Evolutionary conservation across 2,329 filamentous ascomycete genomes (phyloP).

Genomic region (Coniella vitis): DNA sequence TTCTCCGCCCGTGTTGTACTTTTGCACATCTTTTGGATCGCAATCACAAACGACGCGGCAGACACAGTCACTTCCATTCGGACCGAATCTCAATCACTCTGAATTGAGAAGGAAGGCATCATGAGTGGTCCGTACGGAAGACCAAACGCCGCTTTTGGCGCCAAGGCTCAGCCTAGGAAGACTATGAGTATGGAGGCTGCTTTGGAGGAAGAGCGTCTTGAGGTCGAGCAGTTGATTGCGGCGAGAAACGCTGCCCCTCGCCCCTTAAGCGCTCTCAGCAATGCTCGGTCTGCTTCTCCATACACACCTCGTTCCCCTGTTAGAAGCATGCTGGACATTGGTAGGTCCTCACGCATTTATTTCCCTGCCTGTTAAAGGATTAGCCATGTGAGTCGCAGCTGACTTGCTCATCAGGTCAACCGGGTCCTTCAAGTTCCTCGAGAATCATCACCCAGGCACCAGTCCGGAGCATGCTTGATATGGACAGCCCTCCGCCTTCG

Average conservation of each 20-base stretch:
- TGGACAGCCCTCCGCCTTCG: slow-evolving; percentile 37
- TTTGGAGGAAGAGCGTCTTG: slow-evolving; percentile 69
- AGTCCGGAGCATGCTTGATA: slow-evolving; percentile 60
- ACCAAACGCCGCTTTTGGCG: not conserved
- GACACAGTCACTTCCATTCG: too few relatives aligned
- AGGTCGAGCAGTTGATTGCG: slow-evolving; percentile 65
- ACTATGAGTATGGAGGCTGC: slow-evolving; percentile 71
- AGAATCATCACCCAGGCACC: slow-evolving; percentile 28
- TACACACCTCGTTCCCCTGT: slow-evolving; percentile 58
- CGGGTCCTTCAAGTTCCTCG: not conserved
- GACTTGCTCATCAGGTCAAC: slow-evolving; percentile 23
- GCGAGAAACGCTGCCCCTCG: slow-evolving; percentile 28
- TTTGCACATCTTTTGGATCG: too few relatives aligned
- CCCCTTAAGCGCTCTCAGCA: slow-evolving; percentile 26
- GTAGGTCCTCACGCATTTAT: too few relatives aligned
- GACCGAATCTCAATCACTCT: too few relatives aligned
- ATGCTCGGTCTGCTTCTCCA: slow-evolving; percentile 44
- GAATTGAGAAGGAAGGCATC: slow-evolving; percentile 7
- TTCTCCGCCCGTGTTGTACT: too few relatives aligned
- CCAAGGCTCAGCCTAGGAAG: slow-evolving; percentile 21
- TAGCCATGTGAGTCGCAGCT: not conserved
- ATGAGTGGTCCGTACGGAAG: slow-evolving; percentile 20
- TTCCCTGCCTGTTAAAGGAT: slow-evolving; percentile 17
- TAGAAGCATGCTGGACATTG: slow-evolving; percentile 60
- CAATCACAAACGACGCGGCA: too few relatives aligned